Evolutionary conservation across 129 eudicot species (phyloP).

Genomic region (Helianthus annuus): DNA sequence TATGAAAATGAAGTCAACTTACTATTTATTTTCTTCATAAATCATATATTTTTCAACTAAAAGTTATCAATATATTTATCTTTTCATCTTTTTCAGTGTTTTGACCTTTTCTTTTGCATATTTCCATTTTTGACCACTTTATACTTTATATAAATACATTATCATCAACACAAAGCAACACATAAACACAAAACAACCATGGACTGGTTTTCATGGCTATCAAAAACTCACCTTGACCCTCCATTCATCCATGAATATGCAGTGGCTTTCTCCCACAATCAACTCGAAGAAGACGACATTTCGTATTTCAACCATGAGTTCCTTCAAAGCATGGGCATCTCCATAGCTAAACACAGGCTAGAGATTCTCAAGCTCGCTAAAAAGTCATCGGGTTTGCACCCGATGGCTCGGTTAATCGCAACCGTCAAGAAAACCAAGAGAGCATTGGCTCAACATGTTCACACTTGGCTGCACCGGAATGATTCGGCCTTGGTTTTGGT

Average conservation of each 20-base stretch:
- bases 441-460: constrained; percentile 42
- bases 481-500: constrained; percentile 57
- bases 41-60: background rate
- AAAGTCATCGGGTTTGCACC: constrained; percentile 30
- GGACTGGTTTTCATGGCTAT: constrained; percentile 94
- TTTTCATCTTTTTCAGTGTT: background rate
- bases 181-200: constrained; percentile 21
- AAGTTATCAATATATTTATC: background rate
- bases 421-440: constrained; percentile 62
- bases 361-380: constrained; percentile 78
- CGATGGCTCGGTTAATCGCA: constrained; percentile 44
- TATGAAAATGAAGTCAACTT: background rate
- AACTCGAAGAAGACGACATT: constrained; percentile 77
- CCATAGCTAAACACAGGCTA: constrained; percentile 86
- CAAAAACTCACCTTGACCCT: constrained; percentile 75
- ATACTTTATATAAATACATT: constrained; percentile 24
- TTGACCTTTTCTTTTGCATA: background rate
- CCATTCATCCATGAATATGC: constrained; percentile 67
- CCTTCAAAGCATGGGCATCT: constrained; percentile 89
- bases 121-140: background rate
- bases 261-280: constrained; percentile 61
- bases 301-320: constrained; percentile 79
- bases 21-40: background rate
- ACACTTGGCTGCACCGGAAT: constrained; percentile 48
- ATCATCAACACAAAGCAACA: constrained; percentile 34